Base-by-base conservation (phyloP, 2,329 filamentous ascomycete species). In the Cercospora sp. region DNA sequence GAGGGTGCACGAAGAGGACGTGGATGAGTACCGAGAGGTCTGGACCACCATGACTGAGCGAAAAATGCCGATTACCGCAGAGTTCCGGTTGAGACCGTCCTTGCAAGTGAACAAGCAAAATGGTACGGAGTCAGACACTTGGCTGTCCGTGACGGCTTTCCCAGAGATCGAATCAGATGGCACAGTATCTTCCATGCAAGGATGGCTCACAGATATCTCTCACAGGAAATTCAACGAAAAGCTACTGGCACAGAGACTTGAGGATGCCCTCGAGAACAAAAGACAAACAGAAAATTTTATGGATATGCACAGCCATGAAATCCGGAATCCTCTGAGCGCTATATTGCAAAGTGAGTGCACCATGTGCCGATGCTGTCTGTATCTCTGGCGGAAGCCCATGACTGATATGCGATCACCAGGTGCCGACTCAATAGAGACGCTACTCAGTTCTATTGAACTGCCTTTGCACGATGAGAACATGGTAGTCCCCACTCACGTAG, bases 271-370 rank as follows among this genome's bases (percentile, higher is more conserved):
- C 12, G 78, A 80, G 66, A 75, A 75, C 9, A 80, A 79, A 60
- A 68, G 77, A 20, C 75, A 78, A 57, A 78, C 75, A 1, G 78
- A 79, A 65, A 77, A 77, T 36, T 80, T 80, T 64, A 79, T 79
- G 18, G 79, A 79, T 67, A 79, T 79, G 76, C 74, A 74, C 0
- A 79, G 76, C 9, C 80, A 82, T 66, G 81, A 82, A 64, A 82
- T 83, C 75, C 68, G 82, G 1, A 83, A 83, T 63, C 81, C 81
- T 1, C 74, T 83, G 0, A 78, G 75, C 31, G 81, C 82, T 0
- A 82, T 84, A 31, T 73, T 83, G 4, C 81, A 82, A 45, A 59
- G 55, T 59, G 30, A 59, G 55, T 59, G 12, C n/a, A 20, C 5
- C 7, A 16, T 59, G 5, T 4, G 48, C 48, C 20, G 6, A 26